Base-by-base conservation (phyloP, 371 early-diverging fungal species). In the Haplosporangium sp. region DNA sequence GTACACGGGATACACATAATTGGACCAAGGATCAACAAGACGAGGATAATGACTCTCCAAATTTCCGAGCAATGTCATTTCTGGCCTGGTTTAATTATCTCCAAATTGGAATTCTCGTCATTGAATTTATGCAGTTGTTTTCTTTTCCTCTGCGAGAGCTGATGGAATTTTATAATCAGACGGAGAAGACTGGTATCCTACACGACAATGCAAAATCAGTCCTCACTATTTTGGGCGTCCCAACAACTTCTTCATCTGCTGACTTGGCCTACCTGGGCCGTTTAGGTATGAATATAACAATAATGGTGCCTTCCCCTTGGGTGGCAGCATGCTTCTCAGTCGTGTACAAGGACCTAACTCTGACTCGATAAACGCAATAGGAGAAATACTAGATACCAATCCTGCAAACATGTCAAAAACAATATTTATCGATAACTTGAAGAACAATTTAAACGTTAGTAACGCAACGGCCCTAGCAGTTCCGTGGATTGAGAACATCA, bases 71-170 rank as follows among this genome's bases (percentile, higher is more conserved):
- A 48, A 72, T 66, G 70, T 77, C 78, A 19, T 69, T 77, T 55
- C 27, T 77, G 4, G 73, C 73, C 2, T 85, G 85, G 84, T 86
- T 87, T 35, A 90, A 90, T 61, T 90, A 89, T 83, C 77, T 90
- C 5, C 89, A 90, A 62, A 82, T 90, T 34, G 84, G 84, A 11
- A 88, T 90, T 58, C 76, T 90, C 0, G 69, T 88, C 44, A 88
- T 90, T n/a, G 90, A 90, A 52, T 88, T 90, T 53, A 83, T 90
- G 57, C 90, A 90, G 58, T 71, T 88, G 0, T 77, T 90, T 65
- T 85, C 88, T 0, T 90, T 90, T 50, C 90, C 89, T 0, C 72
- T 90, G 1, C 76, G 89, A 35, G 90, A 88, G 62, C 74, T 90
- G 42, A 84, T 89, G 68, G 78, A 72, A 59, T 77, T 73, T 69